Evolutionary conservation across 2,329 filamentous ascomycete species (phyloP).

Genomic region (Pseudogymnoascus sp.): DNA sequence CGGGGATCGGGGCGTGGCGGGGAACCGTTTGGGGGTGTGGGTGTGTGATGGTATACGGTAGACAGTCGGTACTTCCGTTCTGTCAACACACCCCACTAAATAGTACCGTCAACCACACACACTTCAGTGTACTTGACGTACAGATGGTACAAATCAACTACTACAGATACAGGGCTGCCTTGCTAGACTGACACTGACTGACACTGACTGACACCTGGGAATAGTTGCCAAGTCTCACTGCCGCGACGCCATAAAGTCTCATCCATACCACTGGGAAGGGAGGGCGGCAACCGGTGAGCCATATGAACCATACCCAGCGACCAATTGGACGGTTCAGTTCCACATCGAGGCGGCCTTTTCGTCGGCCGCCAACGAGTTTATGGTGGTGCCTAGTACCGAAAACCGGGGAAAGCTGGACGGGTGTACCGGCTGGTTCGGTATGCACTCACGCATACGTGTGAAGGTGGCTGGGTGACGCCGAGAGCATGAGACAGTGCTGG

Average conservation of each 20-base stretch:
- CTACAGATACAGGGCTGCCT: not conserved
- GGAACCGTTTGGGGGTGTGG: not conserved
- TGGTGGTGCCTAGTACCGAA: not conserved
- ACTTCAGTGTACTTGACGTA: not conserved
- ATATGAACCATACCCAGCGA: not conserved
- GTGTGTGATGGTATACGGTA: not conserved
- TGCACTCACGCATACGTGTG: not conserved
- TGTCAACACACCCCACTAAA: not conserved
- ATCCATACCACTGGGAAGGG: not conserved
- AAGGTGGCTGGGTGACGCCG: constrained; percentile 3
- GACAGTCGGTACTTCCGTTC: no score
- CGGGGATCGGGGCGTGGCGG: not conserved
- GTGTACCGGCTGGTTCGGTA: not conserved
- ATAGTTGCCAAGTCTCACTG: not conserved
- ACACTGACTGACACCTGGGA: not conserved
- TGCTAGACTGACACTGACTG: not conserved
- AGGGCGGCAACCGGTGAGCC: not conserved
- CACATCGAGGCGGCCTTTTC: not conserved
- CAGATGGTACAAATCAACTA: not conserved
- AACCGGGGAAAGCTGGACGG: not conserved
- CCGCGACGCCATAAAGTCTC: not conserved
- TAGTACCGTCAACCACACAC: not conserved
- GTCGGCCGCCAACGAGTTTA: not conserved
- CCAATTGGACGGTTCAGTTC: not conserved
- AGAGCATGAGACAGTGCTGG: not conserved